Evolutionary conservation across 148 eudicot species (phyloP).

Genomic region (Vaccinium vitisidaea): DNA sequence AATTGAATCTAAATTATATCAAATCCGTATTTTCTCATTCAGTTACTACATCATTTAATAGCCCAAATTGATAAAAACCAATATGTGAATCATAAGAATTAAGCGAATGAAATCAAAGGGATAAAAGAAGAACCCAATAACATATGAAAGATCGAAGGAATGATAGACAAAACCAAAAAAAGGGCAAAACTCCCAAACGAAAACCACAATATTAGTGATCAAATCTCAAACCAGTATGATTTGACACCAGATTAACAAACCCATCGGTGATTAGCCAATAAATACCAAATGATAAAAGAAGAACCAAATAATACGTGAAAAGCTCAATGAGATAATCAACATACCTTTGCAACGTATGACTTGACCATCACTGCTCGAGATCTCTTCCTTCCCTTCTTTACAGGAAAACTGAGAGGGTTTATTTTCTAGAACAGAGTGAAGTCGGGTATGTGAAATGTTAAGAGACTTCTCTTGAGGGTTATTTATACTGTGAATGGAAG

Average conservation of each 20-base stretch:
- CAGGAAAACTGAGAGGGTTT: background rate
- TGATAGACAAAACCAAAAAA: background rate
- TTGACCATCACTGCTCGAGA: slow-evolving; percentile 26
- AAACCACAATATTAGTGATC: background rate
- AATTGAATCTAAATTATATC: background rate
- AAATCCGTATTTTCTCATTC: background rate
- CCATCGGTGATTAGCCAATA: background rate
- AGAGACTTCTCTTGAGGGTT: background rate
- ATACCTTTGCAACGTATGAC: slow-evolving; percentile 27
- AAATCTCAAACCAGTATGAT: background rate
- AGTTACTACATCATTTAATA: background rate
- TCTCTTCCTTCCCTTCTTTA: background rate
- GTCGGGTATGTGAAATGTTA: background rate
- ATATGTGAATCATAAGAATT: background rate
- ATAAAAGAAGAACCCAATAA: background rate
- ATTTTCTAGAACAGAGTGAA: background rate
- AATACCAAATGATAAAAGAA: background rate
- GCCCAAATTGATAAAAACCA: background rate
- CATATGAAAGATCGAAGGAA: background rate
- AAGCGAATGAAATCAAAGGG: background rate
- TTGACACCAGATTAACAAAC: background rate
- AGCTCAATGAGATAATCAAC: background rate
- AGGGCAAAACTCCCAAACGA: background rate
- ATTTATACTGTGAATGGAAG: background rate
- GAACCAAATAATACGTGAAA: background rate